Base-by-base conservation (phyloP, 1,139 yeast genomes). In the Petasospora rhodanensis region DNA sequence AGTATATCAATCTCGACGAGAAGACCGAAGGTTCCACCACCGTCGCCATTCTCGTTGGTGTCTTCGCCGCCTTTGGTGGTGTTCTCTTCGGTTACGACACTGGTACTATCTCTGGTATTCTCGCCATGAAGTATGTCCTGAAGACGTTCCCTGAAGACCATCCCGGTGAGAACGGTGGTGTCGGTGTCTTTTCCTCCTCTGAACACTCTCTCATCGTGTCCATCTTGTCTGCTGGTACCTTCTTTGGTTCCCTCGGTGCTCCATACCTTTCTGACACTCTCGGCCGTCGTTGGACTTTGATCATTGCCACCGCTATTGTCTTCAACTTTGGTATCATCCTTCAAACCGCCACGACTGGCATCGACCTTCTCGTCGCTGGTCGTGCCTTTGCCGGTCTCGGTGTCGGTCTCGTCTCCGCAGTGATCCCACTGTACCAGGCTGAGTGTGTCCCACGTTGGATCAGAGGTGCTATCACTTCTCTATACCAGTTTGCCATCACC, bases 401-500 rank as follows among this genome's bases (percentile, higher is more conserved):
- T 52, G 81, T 81, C 35, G 87, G 89, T 49, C 67, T 69, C 28
- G 70, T 79, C 26, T 68, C 86, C n/a, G 79, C 81, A 18, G 61
- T 75, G 35, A 69, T 74, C 37, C 84, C 86, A 28, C 61, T 79
- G 59, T 79, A 79, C 58, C 78, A 78, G 61, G 66, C 81, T 37
- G 87, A 81, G 61, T 68, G 79, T 43, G 70, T 86, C 21, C 87
- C 87, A 41, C 76, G 69, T 54, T 67, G 69, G 45, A 62, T 78
- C 41, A 71, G 91, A 62, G 91, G 89, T 56, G 72, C 85, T 20
- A 59, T 64, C 24, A 85, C 80, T 29, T 71, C 79, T 27, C 70
- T 80, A 46, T 79, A 76, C 66, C 86, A 81, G 60, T 70, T 76
- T 52, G 70, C 72, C 56, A 73, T 80, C 52, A 79, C 87, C 18